Percentiles rank a stretch among this genome's conserved stretches.
These are phyloP conservation scores for Sambucus nigra DNA, from an alignment of 129 eudicot genomes.

Conservation along the genomic window DNA sequence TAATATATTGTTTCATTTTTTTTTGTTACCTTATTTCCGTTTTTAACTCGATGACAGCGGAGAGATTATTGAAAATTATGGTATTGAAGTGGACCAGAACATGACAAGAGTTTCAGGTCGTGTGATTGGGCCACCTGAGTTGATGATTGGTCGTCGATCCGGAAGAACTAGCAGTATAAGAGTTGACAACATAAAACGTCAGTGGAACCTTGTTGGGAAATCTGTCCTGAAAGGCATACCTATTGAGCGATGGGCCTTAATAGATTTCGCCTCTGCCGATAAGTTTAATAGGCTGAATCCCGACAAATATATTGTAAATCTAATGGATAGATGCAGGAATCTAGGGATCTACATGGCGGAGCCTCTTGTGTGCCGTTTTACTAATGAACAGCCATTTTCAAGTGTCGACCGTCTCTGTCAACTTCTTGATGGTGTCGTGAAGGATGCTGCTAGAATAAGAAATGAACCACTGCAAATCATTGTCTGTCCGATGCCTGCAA, in stretches of 20 bases:
- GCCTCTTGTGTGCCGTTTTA: conserved; percentile 15
- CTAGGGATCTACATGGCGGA: conserved; percentile 36
- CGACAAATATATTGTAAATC: conserved; percentile 19
- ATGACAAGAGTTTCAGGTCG: conserved; percentile 67
- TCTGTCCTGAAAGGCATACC: conserved; percentile 39
- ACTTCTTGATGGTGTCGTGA: conserved; percentile 19
- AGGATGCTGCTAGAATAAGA: conserved; percentile 3
- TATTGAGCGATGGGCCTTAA: conserved; percentile 55
- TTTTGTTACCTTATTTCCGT: background rate
- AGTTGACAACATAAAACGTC: conserved; percentile 49
- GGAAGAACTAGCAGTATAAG: conserved; percentile 9
- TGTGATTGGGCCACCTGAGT: conserved; percentile 45
- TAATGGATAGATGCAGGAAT: conserved; percentile 28
- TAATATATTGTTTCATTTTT: background rate
- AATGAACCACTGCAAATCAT: conserved; percentile 31
- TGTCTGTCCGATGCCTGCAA: conserved; percentile 50
- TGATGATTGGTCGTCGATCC: conserved; percentile 37
- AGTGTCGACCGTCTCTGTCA: conserved; percentile 9
- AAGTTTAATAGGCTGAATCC: conserved; percentile 7
- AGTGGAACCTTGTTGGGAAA: conserved; percentile 57
- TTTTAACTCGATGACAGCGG: conserved; percentile 23
- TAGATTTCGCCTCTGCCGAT: conserved; percentile 38
- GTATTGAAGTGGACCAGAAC: conserved; percentile 29
- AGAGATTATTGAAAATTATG: conserved; percentile 31
- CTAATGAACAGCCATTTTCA: conserved; percentile 23